Percentiles rank a stretch among this genome's conserved stretches.
These are phyloP conservation scores for Pseudocercospora eumusae DNA, from an alignment of 2,329 filamentous ascomycete genomes.

Conservation along the genomic window DNA sequence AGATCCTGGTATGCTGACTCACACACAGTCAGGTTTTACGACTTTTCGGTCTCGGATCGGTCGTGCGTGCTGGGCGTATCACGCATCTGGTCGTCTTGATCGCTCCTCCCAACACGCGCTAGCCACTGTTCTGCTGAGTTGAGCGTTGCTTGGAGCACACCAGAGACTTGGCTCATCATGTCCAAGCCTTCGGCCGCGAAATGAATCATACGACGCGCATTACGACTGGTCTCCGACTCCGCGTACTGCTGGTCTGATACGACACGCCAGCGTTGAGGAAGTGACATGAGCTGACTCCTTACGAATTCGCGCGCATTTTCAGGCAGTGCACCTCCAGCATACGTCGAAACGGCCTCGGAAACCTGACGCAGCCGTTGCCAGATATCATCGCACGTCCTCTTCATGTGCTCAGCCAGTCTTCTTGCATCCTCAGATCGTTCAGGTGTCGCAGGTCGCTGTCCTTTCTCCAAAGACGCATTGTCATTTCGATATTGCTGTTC, in stretches of 20 bases:
- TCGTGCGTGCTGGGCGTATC: constrained; percentile 18
- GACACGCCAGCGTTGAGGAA: constrained; percentile 79
- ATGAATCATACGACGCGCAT: constrained; percentile 75
- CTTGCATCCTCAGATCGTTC: constrained; percentile 47
- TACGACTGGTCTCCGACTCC: constrained; percentile 52
- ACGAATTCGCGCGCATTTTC: constrained; percentile 85
- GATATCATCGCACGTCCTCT: constrained; percentile 58
- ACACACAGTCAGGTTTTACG: constrained; percentile 6
- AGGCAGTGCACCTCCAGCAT: constrained; percentile 86
- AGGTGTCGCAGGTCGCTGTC: constrained; percentile 35
- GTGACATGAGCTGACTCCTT: constrained; percentile 75
- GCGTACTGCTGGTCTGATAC: constrained; percentile 53
- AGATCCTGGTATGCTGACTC: background rate
- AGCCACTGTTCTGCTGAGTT: constrained; percentile 91
- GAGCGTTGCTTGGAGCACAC: constrained; percentile 84
- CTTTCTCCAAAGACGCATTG: constrained; percentile 40
- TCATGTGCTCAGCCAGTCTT: constrained; percentile 74
- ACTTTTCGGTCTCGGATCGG: constrained; percentile 22
- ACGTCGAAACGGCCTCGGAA: constrained; percentile 81
- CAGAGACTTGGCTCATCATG: constrained; percentile 89
- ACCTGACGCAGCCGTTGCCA: constrained; percentile 68
- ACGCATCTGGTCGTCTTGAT: constrained; percentile 23
- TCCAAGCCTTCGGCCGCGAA: constrained; percentile 88
- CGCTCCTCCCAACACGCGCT: constrained; percentile 49
- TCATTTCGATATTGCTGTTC: constrained; percentile 53